phyloP scores from a whole-genome alignment of 2,329 filamentous ascomycete species.

The Calonectria pauciramosa region DNA sequence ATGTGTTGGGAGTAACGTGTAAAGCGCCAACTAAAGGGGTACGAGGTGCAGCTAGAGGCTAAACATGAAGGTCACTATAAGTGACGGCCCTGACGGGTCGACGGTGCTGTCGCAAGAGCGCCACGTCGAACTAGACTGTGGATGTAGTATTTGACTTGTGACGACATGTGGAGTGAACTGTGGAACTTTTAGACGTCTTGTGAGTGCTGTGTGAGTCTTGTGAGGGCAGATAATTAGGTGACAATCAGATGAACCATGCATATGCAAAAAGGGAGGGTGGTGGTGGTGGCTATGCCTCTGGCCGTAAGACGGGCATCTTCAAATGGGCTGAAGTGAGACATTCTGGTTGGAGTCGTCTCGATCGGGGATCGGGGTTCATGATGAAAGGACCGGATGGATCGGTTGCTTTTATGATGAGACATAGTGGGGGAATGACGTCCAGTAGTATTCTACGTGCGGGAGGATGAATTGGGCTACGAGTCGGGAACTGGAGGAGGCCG shows the following conservation, averaged over 20 bases:
- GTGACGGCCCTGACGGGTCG: conserved; percentile 1
- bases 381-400: conserved; percentile 23
- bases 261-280: background rate
- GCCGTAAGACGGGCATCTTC: background rate
- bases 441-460: background rate
- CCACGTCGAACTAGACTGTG: background rate
- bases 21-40: background rate
- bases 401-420: conserved; percentile 6
- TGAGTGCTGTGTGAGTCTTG: background rate
- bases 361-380: background rate
- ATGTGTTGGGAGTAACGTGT: conserved; percentile 12
- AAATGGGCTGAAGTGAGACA: conserved; percentile 23
- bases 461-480: background rate
- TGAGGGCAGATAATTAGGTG: background rate
- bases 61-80: conserved; percentile 7
- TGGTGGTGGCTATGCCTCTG: conserved; percentile 14
- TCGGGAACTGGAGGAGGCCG: background rate
- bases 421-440: background rate
- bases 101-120: conserved; percentile 7
- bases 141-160: background rate
- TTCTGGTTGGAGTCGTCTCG: background rate
- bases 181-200: background rate
- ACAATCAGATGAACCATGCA: background rate
- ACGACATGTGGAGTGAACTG: background rate
- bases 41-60: conserved; percentile 11